A percentile compares a stretch with the other conserved stretches of the same genome.
Conservation (phyloP, 1,284 basidiomycete genomes). For the Apiotrichum laibachii region DNA sequence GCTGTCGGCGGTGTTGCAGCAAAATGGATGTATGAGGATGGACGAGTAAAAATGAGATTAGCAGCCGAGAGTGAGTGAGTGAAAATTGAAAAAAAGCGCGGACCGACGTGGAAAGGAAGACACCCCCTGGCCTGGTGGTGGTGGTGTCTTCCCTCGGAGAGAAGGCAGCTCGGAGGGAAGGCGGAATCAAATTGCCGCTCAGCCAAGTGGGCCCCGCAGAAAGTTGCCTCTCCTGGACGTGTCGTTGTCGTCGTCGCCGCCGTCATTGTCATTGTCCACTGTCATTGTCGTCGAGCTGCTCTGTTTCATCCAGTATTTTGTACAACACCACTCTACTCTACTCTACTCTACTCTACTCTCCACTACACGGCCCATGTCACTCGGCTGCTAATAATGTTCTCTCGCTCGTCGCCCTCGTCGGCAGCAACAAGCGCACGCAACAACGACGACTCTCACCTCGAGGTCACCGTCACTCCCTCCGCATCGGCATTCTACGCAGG, state of each 20-base stretch:
- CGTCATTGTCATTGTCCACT: background rate
- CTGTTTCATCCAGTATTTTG: too few relatives aligned
- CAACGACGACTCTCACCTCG: conserved; percentile 46
- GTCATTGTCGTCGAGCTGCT: too few relatives aligned
- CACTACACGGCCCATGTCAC: too few relatives aligned
- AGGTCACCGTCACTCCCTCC: conserved; percentile 61
- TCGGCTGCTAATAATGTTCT: conserved; percentile 5
- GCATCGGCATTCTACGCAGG: conserved; percentile 91
- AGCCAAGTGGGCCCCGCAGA: background rate
- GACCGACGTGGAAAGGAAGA: background rate
- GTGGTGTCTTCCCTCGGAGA: too few relatives aligned
- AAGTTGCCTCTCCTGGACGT: background rate
- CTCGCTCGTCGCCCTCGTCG: conserved; percentile 10
- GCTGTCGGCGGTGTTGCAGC: too few relatives aligned
- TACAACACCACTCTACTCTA: too few relatives aligned
- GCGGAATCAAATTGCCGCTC: conserved; percentile 6
- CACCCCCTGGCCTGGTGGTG: too few relatives aligned
- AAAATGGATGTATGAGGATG: too few relatives aligned
- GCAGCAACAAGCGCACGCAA: conserved; percentile 3
- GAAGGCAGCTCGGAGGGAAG: background rate
- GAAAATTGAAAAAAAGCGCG: too few relatives aligned
- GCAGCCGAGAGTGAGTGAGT: too few relatives aligned
- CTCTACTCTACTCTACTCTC: too few relatives aligned
- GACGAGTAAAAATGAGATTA: too few relatives aligned
- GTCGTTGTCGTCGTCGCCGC: background rate